A percentile compares a stretch with the other conserved stretches of the same genome.
Evolutionary conservation across 139 green algal genomes (phyloP).

Genomic region (Pseudopediastrum boryanum): DNA sequence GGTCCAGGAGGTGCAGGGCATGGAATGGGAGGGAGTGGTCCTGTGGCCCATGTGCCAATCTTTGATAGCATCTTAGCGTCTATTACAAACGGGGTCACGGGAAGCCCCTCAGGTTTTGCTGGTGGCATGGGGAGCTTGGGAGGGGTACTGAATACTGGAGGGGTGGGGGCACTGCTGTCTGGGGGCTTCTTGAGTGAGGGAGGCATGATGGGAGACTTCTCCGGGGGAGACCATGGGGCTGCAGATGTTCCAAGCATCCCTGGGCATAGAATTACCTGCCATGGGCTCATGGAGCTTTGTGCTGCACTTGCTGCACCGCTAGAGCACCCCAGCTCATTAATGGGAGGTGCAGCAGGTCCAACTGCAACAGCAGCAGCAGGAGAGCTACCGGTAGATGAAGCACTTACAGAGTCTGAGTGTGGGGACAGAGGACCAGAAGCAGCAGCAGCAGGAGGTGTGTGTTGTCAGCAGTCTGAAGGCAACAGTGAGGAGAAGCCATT

Average conservation of each 20-base stretch:
- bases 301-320: slow-evolving; percentile 14
- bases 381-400: too few species aligned
- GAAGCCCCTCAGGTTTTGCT: not conserved
- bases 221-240: slow-evolving; percentile 10
- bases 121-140: not conserved
- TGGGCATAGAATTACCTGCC: too few species aligned
- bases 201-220: slow-evolving; percentile 23
- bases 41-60: not conserved
- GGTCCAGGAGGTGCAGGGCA: not conserved
- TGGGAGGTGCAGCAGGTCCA: not conserved
- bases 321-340: not conserved
- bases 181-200: slow-evolving; percentile 30
- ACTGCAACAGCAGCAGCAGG: not conserved
- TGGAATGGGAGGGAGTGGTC: not conserved
- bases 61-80: not conserved
- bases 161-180: slow-evolving; percentile 25
- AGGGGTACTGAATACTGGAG: slow-evolving; percentile 17
- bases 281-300: slow-evolving; percentile 37
- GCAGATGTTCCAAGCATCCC: slow-evolving; percentile 13
- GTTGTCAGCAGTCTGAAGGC: too few species aligned
- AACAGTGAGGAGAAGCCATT: too few species aligned
- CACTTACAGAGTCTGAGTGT: too few species aligned
- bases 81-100: not conserved
- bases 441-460: too few species aligned
- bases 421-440: too few species aligned